phyloP scores from a whole-genome alignment of 208 protist genomes.

The Trypanosoma platydactyli region DNA sequence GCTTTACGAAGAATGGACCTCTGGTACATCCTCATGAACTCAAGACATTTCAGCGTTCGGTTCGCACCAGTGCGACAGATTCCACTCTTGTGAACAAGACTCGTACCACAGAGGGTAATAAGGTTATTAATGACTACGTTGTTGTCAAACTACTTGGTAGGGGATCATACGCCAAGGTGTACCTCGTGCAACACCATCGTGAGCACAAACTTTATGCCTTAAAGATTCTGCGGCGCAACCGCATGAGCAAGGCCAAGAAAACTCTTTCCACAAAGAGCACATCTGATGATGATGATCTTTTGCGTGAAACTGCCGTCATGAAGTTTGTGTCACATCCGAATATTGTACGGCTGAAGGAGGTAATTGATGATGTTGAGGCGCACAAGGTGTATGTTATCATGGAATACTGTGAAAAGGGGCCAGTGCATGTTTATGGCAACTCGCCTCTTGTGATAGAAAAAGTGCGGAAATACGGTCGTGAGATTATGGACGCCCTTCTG shows the following conservation, averaged over 20 bases:
- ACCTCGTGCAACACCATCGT: constrained; percentile 79
- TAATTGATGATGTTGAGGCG: constrained; percentile 93
- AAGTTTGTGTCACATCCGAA: constrained; percentile 96
- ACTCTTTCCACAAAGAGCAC: constrained; percentile 9
- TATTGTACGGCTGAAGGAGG: constrained; percentile 93
- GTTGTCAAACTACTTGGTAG: constrained; percentile 77
- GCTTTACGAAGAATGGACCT: constrained; percentile 31
- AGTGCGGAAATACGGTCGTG: constrained; percentile 55
- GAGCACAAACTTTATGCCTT: constrained; percentile 73
- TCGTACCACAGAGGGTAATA: constrained; percentile 74
- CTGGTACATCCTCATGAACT: constrained; percentile 57
- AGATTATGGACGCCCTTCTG: constrained; percentile 68
- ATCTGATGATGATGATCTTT: constrained; percentile 62
- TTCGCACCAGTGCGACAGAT: constrained; percentile 40
- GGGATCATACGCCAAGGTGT: constrained; percentile 86
- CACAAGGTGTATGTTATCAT: constrained; percentile 94
- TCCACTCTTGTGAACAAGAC: constrained; percentile 52
- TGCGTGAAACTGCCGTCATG: constrained; percentile 95
- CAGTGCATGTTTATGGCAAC: constrained; percentile 58
- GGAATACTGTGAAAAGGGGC: constrained; percentile 90
- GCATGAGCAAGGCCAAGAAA: constrained; percentile 24
- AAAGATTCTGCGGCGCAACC: constrained; percentile 63
- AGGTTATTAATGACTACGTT: constrained; percentile 91
- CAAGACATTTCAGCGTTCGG: constrained; percentile 52
- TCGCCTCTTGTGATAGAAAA: constrained; percentile 50